These are phyloP conservation scores for Scalesia atractyloides DNA, from an alignment of 129 eudicot genomes.

Conservation along the genomic window DNA sequence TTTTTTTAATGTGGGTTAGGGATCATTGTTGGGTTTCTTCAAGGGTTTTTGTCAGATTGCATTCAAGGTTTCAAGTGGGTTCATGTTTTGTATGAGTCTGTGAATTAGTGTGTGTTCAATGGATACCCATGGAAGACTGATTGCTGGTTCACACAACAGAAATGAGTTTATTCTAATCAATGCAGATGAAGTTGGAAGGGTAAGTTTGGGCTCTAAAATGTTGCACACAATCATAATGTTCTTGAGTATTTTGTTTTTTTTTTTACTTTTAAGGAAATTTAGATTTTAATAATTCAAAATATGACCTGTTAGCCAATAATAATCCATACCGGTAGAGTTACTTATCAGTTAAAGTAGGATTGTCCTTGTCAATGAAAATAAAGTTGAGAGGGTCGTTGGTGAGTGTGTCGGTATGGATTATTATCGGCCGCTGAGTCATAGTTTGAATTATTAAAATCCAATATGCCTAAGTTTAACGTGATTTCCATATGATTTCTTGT, in stretches of 20 bases:
- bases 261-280: too few relatives aligned
- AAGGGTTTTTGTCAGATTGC: neutral
- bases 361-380: too few relatives aligned
- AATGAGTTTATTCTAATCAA: conserved; percentile 94
- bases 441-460: too few relatives aligned
- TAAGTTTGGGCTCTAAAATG: conserved; percentile 40
- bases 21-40: conserved; percentile 17
- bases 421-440: too few relatives aligned
- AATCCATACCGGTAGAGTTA: too few relatives aligned
- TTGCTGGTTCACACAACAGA: conserved; percentile 96
- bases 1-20: conserved; percentile 49
- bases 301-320: too few relatives aligned
- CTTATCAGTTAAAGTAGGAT: too few relatives aligned
- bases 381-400: too few relatives aligned
- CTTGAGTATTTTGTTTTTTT: neutral
- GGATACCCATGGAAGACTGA: conserved; percentile 84
- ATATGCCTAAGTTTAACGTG: neutral
- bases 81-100: conserved; percentile 7
- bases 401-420: too few relatives aligned
- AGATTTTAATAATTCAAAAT: too few relatives aligned
- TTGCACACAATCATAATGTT: neutral
- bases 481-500: conserved; percentile 9
- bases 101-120: conserved; percentile 33
- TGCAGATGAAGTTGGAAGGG: conserved; percentile 96
- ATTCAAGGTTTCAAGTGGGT: conserved; percentile 17